Percentiles rank a stretch among this genome's conserved stretches.
phyloP scores from a whole-genome alignment of 768 basidiomycete species.

The Artomyces pyxidatus region DNA sequence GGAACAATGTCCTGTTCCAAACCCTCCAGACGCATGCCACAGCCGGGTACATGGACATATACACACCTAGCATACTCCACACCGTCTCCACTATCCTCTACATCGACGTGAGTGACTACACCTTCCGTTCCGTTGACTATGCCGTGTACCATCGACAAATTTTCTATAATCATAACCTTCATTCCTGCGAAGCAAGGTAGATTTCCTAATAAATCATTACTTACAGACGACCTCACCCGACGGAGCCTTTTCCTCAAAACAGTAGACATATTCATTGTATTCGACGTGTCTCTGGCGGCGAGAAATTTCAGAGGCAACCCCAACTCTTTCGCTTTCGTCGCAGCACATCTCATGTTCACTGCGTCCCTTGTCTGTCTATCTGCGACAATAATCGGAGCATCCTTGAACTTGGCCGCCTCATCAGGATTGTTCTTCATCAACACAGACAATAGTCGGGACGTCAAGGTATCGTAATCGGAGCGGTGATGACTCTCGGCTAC shows the following conservation, averaged over 20 bases:
- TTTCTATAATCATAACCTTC: slow-evolving; percentile 18
- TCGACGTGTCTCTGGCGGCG: too few species aligned
- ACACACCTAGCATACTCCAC: neutral
- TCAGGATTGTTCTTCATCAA: neutral
- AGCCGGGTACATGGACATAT: neutral
- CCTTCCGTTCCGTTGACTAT: slow-evolving; percentile 17
- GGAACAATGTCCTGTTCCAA: neutral
- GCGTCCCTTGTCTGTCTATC: neutral
- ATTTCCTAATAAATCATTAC: neutral
- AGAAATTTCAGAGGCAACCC: too few species aligned
- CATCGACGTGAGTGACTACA: slow-evolving; percentile 2
- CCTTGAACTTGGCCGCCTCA: neutral
- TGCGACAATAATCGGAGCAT: neutral
- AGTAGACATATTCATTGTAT: too few species aligned
- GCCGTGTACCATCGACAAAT: slow-evolving; percentile 9
- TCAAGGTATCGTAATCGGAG: neutral
- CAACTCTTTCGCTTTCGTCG: too few species aligned
- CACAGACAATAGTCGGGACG: neutral
- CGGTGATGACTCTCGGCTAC: too few species aligned
- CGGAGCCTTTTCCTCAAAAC: too few species aligned
- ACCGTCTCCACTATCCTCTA: neutral
- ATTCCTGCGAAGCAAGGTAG: slow-evolving; percentile 17
- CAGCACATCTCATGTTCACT: neutral
- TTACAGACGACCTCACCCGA: neutral
- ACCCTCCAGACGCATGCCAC: neutral